These are phyloP conservation scores for Fraxinus sp. DNA, from an alignment of 305 asterid genomes.

Conservation along the genomic window DNA sequence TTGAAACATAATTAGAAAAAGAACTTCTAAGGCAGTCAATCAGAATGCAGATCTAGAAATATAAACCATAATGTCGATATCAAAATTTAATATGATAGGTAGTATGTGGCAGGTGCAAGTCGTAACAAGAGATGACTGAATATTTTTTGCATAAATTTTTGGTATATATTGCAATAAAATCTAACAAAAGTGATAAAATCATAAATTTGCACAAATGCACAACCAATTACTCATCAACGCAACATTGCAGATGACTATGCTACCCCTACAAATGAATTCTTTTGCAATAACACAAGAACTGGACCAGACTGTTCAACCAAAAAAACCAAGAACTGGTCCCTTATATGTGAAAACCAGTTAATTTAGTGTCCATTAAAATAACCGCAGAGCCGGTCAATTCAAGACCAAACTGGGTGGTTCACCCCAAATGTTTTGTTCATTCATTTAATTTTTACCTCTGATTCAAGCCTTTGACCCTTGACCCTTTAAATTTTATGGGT, in stretches of 20 bases:
- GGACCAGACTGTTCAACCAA: not conserved
- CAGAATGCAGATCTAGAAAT: not conserved
- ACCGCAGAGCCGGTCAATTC: not conserved
- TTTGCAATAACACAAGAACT: not conserved
- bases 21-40: not conserved
- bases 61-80: not conserved
- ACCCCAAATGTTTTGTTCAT: not conserved
- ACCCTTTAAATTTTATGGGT: not conserved
- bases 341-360: not conserved
- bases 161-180: not conserved
- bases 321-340: not conserved
- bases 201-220: not conserved
- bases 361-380: not conserved
- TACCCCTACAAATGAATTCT: not conserved
- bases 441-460: not conserved
- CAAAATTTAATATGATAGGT: not conserved
- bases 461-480: not conserved
- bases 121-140: not conserved
- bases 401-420: not conserved
- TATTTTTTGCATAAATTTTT: not conserved
- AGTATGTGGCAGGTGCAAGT: not conserved
- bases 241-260: not conserved
- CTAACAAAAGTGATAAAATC: slow-evolving; percentile 2
- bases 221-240: not conserved
- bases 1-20: slow-evolving; percentile 10